These are phyloP conservation scores for Hylodesmum podocarpum DNA, from an alignment of 306 rosid genomes.

Conservation along the genomic window DNA sequence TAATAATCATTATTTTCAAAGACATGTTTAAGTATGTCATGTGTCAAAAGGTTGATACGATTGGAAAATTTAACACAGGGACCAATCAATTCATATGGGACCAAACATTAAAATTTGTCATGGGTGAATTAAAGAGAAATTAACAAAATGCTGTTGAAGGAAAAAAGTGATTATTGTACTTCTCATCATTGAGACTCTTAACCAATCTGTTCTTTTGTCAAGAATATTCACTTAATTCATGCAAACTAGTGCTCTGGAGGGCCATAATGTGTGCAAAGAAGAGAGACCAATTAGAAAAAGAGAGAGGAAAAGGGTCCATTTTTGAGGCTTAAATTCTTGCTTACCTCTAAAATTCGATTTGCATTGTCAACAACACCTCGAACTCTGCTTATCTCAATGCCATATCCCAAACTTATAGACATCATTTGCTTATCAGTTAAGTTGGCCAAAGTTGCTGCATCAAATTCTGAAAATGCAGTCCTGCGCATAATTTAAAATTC, in stretches of 20 bases:
- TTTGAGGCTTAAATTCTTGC: background rate
- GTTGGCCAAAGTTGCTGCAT: constrained; percentile 65
- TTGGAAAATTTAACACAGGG: background rate
- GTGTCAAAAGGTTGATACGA: background rate
- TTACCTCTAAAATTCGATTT: constrained; percentile 80
- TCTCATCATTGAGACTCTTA: constrained; percentile 20
- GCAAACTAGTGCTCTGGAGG: constrained; percentile 18
- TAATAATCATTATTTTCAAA: background rate
- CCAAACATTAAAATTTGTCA: constrained; percentile 25
- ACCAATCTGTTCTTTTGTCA: constrained; percentile 20
- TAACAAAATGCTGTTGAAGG: background rate
- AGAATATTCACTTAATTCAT: constrained; percentile 29
- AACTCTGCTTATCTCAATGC: constrained; percentile 84
- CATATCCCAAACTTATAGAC: constrained; percentile 60
- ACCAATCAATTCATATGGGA: constrained; percentile 33
- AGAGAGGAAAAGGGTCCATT: background rate
- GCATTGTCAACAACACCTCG: constrained; percentile 97
- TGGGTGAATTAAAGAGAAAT: background rate
- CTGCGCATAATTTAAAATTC: constrained; percentile 37
- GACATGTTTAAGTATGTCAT: background rate
- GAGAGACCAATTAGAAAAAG: constrained; percentile 18
- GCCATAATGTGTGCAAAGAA: constrained; percentile 30
- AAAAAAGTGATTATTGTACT: constrained; percentile 25
- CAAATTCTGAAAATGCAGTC: constrained; percentile 83
- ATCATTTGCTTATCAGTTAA: constrained; percentile 84